Base-by-base conservation (phyloP, 495 filamentous ascomycete genomes). In the Annulohypoxylon moriforme region DNA sequence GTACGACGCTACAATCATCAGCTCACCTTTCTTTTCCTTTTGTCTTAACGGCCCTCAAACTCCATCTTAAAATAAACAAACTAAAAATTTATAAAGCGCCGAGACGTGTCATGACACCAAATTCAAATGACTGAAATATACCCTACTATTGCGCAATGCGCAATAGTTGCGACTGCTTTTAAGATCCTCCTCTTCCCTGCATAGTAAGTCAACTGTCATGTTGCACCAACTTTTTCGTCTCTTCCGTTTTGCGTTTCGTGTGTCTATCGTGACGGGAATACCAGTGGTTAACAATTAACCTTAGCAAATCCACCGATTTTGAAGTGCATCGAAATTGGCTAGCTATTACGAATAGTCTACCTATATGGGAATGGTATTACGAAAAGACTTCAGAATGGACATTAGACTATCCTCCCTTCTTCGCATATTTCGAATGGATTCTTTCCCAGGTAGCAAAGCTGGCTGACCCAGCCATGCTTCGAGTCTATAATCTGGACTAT, bases 321-420 rank as follows among this genome's bases (percentile, higher is more conserved):
- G 96, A 98, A 78, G 96, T 98, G 59, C 96, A 98, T 80, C 91
- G 96, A 60, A 98, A 98, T 82, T 99, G 96, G 96, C 87, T 99
- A 29, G 95, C 96, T 60, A 92, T 97, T 60, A 97, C 96, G 2
- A 86, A 96, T 81, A 97, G 92, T 25, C 84, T 97, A 33, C 93
- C 96, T 0, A 83, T 94, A 36, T 87, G 92, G 82, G 86, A 96
- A 75, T 99, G 95, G 95, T 98, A 98, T 83, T 96, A 90, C 74
- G 96, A 99, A 82, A 92, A 93, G 85, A 96, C 94, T 2, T 98
- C 96, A 9, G 92, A 97, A 91, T 99, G 96, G 96, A 98, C 96
- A 0, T 91, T 99, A 69, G 96, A 99, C 80, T 99, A 99, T 78
- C 96, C 96, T 1, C 96, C 96, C 10, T 97, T 97, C 83, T 99